Base-by-base conservation (phyloP, 2,329 filamentous ascomycete species). In the Cordyceps tenuipes region DNA sequence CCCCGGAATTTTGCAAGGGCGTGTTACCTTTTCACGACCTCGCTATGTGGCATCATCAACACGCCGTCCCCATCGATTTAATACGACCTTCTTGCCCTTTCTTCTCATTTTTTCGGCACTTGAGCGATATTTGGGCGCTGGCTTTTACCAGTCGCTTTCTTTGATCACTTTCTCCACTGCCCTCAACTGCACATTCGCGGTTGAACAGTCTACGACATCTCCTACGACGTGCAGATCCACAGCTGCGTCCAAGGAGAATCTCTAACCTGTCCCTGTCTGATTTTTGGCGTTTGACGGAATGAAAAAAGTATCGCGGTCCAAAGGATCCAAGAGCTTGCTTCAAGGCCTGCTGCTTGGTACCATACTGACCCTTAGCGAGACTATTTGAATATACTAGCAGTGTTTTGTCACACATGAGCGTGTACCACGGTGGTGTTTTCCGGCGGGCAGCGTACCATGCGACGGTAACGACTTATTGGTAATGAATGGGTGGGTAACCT, bases 321-420 rank as follows among this genome's bases (percentile, higher is more conserved):
- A 47, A 52, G 51, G 53, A 43, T 49, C 41, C 54, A 57, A 57
- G 47, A 53, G 52, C 23, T 51, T 26, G 51, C 43, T 29, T 23
- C 4, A 47, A 26, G 52, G 50, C 50, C 51, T 57, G 56, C 55
- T 49, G 31, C 59, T 61, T 57, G 39, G 29, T 46, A 50, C 51
- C 53, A 59, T 50, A 59, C 60, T 62, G 60, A 62, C 60, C 56
- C 56, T 59, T 62, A 62, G 56, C 60, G 55, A 62, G 60, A 62
- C 60, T 62, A 58, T 54, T 61, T 62, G 60, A 62, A 62, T 62
- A 62, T 62, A 62, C 56, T 62, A 59, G 60, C 60, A 57, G 60
- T 62, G 60, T 62, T 58, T 61, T 61, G 59, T 57, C 59, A 61
- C 59, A 61, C 59, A 57, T 57, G 52, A 61, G 59, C 59, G 53